phyloP scores from a whole-genome alignment of 768 basidiomycete genomes.

The Rickenella mellea region DNA sequence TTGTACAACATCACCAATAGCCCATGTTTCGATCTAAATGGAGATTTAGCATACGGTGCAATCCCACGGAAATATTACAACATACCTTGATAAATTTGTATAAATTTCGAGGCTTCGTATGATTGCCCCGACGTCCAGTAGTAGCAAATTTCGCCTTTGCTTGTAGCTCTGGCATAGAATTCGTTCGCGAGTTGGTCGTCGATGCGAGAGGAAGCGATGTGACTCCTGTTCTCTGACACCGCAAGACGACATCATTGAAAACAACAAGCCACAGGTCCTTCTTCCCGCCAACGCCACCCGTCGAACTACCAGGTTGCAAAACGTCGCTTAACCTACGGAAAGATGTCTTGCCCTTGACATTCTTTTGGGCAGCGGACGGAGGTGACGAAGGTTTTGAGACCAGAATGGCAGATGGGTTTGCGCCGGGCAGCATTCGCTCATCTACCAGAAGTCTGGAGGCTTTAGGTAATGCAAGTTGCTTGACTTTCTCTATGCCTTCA shows the following conservation, averaged over 20 bases:
- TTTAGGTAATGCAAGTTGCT: conserved; percentile 86
- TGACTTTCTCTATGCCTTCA: conserved; percentile 90
- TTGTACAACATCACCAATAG: conserved; percentile 65
- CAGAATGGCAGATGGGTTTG: conserved; percentile 10
- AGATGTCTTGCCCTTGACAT: conserved; percentile 73
- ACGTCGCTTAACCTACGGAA: conserved; percentile 88
- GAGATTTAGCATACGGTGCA: background rate
- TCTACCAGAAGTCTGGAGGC: conserved; percentile 80
- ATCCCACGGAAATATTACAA: conserved; percentile 2
- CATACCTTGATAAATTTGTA: conserved; percentile 87
- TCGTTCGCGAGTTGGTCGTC: conserved; percentile 56
- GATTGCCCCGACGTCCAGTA: conserved; percentile 62
- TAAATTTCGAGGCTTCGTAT: conserved; percentile 80
- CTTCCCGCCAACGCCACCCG: conserved; percentile 48
- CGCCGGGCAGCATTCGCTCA: conserved; percentile 42
- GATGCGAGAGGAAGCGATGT: conserved; percentile 76
- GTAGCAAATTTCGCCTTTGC: conserved; percentile 81
- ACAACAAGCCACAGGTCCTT: conserved; percentile 91
- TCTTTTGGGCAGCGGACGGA: conserved; percentile 32
- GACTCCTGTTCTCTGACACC: conserved; percentile 84
- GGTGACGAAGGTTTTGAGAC: conserved; percentile 16
- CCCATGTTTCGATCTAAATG: conserved; percentile 77
- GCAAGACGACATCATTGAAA: conserved; percentile 91
- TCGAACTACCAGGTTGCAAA: conserved; percentile 42
- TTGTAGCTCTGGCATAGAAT: conserved; percentile 74